Conservation (phyloP, 306 rosid species). For the Erythrophleum fordii region DNA sequence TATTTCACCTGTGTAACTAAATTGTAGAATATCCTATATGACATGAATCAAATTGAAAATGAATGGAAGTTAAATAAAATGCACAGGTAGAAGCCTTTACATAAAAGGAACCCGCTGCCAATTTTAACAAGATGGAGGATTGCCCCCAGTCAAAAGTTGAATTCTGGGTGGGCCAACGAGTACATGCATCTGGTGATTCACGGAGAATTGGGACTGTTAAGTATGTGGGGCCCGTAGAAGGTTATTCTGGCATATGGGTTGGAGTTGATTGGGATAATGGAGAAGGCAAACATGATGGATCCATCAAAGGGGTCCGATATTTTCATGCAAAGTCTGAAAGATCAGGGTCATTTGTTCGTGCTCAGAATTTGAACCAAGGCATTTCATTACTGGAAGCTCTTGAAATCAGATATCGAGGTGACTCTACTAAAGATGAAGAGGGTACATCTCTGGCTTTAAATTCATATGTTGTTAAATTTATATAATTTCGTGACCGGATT, state of each 20-base stretch:
- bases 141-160: slow-evolving; percentile 35
- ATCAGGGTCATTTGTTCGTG: slow-evolving; percentile 79
- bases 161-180: slow-evolving; percentile 71
- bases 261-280: slow-evolving; percentile 94
- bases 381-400: slow-evolving; percentile 78
- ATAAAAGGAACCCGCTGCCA: slow-evolving; percentile 25
- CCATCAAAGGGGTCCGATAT: slow-evolving; percentile 73
- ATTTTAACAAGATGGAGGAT: slow-evolving; percentile 59
- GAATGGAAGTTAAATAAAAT: not conserved
- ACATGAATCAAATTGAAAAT: not conserved
- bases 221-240: slow-evolving; percentile 73
- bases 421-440: slow-evolving; percentile 84
- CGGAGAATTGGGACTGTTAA: slow-evolving; percentile 74
- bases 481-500: slow-evolving; percentile 10
- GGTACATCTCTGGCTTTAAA: slow-evolving; percentile 51
- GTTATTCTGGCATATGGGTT: slow-evolving; percentile 75
- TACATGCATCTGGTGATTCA: slow-evolving; percentile 67
- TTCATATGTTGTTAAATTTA: slow-evolving; percentile 11
- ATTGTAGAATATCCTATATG: not conserved
- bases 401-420: slow-evolving; percentile 66
- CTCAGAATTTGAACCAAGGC: slow-evolving; percentile 67
- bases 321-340: slow-evolving; percentile 66
- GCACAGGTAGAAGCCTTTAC: not conserved
- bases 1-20: not conserved
- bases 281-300: slow-evolving; percentile 86